Percentiles rank a stretch among this genome's conserved stretches.
Evolutionary conservation across 169 alveolate species (phyloP).

Genomic region (Nephromyces sp.): DNA sequence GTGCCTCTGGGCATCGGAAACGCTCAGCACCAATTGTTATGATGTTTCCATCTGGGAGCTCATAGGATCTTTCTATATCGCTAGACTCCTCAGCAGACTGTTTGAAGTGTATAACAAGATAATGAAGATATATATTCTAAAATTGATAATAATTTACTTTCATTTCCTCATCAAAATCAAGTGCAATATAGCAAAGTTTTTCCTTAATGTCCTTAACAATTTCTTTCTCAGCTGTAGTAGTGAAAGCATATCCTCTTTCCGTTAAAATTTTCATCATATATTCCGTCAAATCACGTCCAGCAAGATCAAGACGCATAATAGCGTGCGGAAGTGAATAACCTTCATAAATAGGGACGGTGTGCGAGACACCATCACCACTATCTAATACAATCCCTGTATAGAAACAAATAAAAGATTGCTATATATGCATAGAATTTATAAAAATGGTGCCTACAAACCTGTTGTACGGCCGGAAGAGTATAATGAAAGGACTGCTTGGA

Average conservation of each 20-base stretch:
- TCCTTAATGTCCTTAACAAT: slow-evolving; percentile 96
- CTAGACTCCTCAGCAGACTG: slow-evolving; percentile 61
- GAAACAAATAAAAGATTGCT: not conserved
- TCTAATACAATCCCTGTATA: slow-evolving; percentile 84
- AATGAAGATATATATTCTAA: slow-evolving; percentile 12
- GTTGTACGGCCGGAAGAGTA: slow-evolving; percentile 99
- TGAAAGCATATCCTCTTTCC: slow-evolving; percentile 90
- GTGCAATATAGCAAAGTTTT: slow-evolving; percentile 88
- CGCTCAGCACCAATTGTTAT: slow-evolving; percentile 89
- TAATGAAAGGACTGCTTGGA: slow-evolving; percentile 94
- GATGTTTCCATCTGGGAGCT: slow-evolving; percentile 94
- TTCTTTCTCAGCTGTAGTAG: slow-evolving; percentile 93
- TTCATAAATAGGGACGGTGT: slow-evolving; percentile 98
- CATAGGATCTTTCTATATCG: slow-evolving; percentile 86
- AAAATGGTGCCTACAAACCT: slow-evolving; percentile 57
- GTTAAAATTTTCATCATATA: slow-evolving; percentile 85
- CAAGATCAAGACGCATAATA: slow-evolving; percentile 87
- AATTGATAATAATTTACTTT: slow-evolving; percentile 47
- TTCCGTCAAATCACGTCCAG: slow-evolving; percentile 95
- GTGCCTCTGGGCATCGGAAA: slow-evolving; percentile 95
- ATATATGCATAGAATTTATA: too few species aligned
- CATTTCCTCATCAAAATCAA: slow-evolving; percentile 89
- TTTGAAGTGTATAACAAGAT: not conserved
- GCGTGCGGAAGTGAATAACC: slow-evolving; percentile 98
- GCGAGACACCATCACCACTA: slow-evolving; percentile 98